Conservation (phyloP, 2,329 filamentous ascomycete genomes). For the Neofusicoccum ribis region DNA sequence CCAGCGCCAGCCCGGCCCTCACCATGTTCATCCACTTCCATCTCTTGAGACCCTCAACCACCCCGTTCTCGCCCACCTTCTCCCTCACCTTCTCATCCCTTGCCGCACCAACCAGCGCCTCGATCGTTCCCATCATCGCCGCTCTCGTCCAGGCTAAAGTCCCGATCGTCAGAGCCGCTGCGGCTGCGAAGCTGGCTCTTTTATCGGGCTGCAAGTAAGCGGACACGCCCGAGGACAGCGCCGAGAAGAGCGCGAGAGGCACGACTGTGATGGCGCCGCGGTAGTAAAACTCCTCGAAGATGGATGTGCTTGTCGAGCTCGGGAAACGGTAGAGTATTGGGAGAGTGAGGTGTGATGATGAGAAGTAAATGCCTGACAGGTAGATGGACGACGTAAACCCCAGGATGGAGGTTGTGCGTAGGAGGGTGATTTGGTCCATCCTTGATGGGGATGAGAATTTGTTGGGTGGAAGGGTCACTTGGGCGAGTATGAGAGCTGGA, state of each 20-base stretch:
- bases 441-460: not conserved
- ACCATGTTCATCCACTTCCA: not conserved
- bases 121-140: not conserved
- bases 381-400: not conserved
- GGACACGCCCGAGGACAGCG: not conserved
- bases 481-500: no score
- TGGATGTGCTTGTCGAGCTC: not conserved
- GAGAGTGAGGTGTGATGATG: not conserved
- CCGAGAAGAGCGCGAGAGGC: not conserved
- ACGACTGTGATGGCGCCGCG: not conserved
- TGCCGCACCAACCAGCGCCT: not conserved
- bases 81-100: not conserved
- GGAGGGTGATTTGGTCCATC: not conserved
- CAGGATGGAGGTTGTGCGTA: not conserved
- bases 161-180: not conserved
- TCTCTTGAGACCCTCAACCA: not conserved
- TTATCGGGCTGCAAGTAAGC: not conserved
- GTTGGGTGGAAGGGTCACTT: no score
- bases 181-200: not conserved
- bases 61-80: not conserved
- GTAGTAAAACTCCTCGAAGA: not conserved
- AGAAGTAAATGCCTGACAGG: not conserved
- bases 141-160: not conserved
- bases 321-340: not conserved
- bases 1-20: not conserved